phyloP scores from a whole-genome alignment of 352 stramenopile species.

The Phytophthora aleatoria region DNA sequence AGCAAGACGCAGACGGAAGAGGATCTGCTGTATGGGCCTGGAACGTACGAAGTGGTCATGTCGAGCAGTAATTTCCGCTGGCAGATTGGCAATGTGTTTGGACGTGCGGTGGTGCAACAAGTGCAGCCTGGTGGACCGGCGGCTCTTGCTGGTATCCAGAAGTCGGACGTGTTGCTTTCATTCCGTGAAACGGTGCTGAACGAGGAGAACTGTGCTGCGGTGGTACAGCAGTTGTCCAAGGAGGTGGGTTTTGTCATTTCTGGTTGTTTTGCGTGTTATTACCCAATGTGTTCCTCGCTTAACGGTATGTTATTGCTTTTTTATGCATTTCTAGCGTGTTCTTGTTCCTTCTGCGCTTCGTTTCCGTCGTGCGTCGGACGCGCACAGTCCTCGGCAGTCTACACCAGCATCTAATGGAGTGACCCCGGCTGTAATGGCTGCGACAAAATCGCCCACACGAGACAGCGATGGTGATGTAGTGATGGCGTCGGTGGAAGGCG shows the following conservation, averaged over 20 bases:
- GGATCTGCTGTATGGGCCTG: constrained; percentile 59
- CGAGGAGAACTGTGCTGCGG: constrained; percentile 74
- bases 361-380: constrained; percentile 68
- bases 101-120: constrained; percentile 79
- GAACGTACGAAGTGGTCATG: constrained; percentile 86
- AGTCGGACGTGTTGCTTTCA: constrained; percentile 82
- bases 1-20: constrained; percentile 24
- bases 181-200: constrained; percentile 77
- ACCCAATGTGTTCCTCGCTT: constrained; percentile 5
- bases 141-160: constrained; percentile 74
- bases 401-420: constrained; percentile 22
- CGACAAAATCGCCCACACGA: constrained; percentile 17
- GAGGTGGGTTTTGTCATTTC: constrained; percentile 47
- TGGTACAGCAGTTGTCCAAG: constrained; percentile 79
- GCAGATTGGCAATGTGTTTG: constrained; percentile 88
- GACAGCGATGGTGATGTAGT: constrained; percentile 73
- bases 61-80: constrained; percentile 74
- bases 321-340: constrained; percentile 42
- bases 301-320: constrained; percentile 7
- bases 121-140: constrained; percentile 71
- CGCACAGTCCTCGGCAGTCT: constrained; percentile 29
- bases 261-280: not conserved
- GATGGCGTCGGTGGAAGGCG: constrained; percentile 46
- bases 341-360: constrained; percentile 71
- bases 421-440: not conserved